Evolutionary conservation across 345 rosid genomes (phyloP), one percentile per base, ranked within the genome.

Genomic region (Murraya koenigii): DNA sequence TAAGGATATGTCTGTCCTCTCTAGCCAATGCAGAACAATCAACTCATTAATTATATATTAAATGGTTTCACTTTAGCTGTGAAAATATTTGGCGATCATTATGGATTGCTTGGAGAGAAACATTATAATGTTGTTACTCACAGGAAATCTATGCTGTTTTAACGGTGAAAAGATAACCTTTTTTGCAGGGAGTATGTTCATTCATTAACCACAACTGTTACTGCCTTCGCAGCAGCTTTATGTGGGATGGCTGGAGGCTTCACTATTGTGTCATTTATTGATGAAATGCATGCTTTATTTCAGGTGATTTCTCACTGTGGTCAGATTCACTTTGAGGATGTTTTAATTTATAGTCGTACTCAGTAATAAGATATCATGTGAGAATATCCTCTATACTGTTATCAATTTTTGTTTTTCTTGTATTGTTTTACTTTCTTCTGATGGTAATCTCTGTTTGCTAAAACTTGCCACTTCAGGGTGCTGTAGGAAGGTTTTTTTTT

Each of bases 111-210:
- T 80, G 55, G 55, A 72, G 72, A 75, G 54, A 74, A 49, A 49
- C 65, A 55, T 41, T 38, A 75, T 79, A 68, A 39, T 63, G 63
- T 82, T 73, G 33, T 26, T 30, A n/a, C 7, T 67, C 15, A 59
- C 19, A 63, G 35, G 66, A 63, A 10, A 15, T 58, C 32, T 71
- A 33, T 75, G 66, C 28, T 82, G 71, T 66, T 49, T 36, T 63
- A 35, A 82, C 33, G 67, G 66, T 11, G 75, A 61, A 77, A 62
- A 59, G 72, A 71, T 68, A 74, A 66, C 65, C 65, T 83, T 66
- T 82, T 28, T 79, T 87, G 88, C 97, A 95, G 99, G 94, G 86
- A 86, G 87, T 82, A 77, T 82, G 79, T 85, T 78, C 89, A 87
- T 87, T 85, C 90, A 59, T 87, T 95, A 75, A 81, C 83, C 84